Conservation (phyloP, 2,329 filamentous ascomycete species). For the Colletotrichum shisoi region DNA sequence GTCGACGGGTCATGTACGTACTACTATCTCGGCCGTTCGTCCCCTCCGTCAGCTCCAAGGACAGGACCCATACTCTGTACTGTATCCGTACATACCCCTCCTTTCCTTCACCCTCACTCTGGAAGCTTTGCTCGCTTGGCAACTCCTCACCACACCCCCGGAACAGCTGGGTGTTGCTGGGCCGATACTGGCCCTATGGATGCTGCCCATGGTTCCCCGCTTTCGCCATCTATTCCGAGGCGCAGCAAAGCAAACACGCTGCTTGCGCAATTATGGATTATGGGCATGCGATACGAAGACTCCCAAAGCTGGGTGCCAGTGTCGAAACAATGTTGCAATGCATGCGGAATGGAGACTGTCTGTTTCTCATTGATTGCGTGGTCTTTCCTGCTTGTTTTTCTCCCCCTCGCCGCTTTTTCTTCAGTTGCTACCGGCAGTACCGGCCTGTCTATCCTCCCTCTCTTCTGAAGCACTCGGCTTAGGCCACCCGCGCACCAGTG, state of each 20-base stretch:
- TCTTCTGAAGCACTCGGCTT: constrained; percentile 1
- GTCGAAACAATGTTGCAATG: constrained; percentile 15
- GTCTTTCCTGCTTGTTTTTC: not conserved
- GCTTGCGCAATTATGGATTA: not conserved
- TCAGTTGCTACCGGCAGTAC: not conserved
- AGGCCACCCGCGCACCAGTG: constrained; percentile 18
- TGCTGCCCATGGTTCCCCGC: constrained; percentile 33
- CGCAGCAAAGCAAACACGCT: not conserved
- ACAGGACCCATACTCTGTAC: too few relatives aligned
- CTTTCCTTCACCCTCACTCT: constrained; percentile 4
- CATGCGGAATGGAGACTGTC: constrained; percentile 1
- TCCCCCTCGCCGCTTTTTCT: too few relatives aligned
- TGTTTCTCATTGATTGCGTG: constrained; percentile 16
- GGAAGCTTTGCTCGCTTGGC: not conserved
- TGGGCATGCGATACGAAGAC: constrained; percentile 6
- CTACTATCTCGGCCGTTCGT: too few relatives aligned
- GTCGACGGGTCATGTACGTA: constrained; percentile 12
- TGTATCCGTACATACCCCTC: not conserved
- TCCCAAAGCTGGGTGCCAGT: constrained; percentile 3
- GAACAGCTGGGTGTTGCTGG: constrained; percentile 30
- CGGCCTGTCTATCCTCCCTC: not conserved
- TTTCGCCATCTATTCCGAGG: constrained; percentile 20
- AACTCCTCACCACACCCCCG: constrained; percentile 7
- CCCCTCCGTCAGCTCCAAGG: too few relatives aligned
- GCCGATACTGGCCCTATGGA: constrained; percentile 5